Base-by-base conservation (phyloP, 495 filamentous ascomycete species). In the Aspergillus indologenus region DNA sequence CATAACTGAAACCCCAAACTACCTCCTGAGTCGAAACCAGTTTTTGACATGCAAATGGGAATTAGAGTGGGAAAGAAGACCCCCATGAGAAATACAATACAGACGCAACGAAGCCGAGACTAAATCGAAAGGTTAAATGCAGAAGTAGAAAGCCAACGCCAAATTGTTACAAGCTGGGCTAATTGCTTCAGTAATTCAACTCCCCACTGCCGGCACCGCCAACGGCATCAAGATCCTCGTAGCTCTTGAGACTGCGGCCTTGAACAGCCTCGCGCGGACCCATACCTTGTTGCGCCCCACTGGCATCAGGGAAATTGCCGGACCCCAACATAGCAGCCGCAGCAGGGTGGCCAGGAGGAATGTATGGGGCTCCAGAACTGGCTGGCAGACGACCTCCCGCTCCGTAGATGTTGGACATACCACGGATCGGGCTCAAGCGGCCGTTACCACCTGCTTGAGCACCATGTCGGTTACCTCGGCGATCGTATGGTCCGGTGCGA, bases 151-250 rank as follows among this genome's bases (percentile, higher is more conserved):
- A 40, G 34, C 34, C 34, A 40, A 40, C 34, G 34, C 34, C 34
- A 15, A 40, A 40, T 40, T 29, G 44, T 19, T 55, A 40, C 34
- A 40, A 40, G 34, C 7, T 11, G 26, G 12, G 17, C 19, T 24
- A 23, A 14, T 56, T 20, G n/a, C 24, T 20, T 68, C 71, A 87
- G 58, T 88, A 88, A 65, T 88, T 84, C 56, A 88, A 69, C 67
- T 87, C 85, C 9, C 79, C 83, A 47, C 79, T 72, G 19, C 75
- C 83, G 23, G 75, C 74, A 2, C 75, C 76, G 24, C 75, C 79
- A 34, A 84, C 79, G 17, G 94, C 93, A 76, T 98, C 94, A 2
- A 98, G 76, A 73, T 98, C 94, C 72, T 98, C 95, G 71, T 98
- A 98, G 70, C 90, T 95, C 80, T 94, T 96, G 34, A 98, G 68